These are phyloP conservation scores for Rubia tinctorum DNA, from an alignment of 305 asterid species.

Conservation along the genomic window DNA sequence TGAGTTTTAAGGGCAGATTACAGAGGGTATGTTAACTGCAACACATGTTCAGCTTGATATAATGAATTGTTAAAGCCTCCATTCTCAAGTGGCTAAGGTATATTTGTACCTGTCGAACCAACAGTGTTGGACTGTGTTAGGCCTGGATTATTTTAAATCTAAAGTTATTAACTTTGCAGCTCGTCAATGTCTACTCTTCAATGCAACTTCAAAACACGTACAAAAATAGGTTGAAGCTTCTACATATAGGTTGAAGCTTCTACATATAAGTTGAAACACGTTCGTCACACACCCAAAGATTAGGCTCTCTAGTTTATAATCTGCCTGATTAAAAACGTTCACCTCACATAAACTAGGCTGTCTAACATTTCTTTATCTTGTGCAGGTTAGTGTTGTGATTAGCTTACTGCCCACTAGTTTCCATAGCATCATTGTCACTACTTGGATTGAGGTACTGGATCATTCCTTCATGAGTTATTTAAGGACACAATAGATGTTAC, in stretches of 20 bases:
- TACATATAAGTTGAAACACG: too few relatives aligned
- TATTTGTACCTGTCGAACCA: background rate
- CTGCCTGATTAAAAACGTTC: too few relatives aligned
- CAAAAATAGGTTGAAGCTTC: too few relatives aligned
- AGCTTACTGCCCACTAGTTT: slow-evolving; percentile 93
- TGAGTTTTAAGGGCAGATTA: slow-evolving; percentile 43
- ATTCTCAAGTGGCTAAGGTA: slow-evolving; percentile 58
- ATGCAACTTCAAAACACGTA: too few relatives aligned
- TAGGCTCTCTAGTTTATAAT: too few relatives aligned
- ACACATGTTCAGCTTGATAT: slow-evolving; percentile 81
- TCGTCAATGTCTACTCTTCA: background rate
- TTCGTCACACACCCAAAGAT: too few relatives aligned
- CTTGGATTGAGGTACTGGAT: slow-evolving; percentile 72
- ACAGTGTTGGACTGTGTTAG: background rate
- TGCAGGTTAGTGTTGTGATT: slow-evolving; percentile 88
- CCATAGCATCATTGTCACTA: slow-evolving; percentile 66
- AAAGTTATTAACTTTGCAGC: background rate
- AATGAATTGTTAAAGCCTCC: slow-evolving; percentile 48
- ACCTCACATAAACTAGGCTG: too few relatives aligned
- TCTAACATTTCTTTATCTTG: slow-evolving; percentile 14
- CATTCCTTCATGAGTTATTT: slow-evolving; percentile 12
- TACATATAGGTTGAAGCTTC: too few relatives aligned
- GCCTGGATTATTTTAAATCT: background rate
- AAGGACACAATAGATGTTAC: background rate
- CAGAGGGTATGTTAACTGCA: slow-evolving; percentile 71